phyloP scores from a whole-genome alignment of 768 basidiomycete genomes.

The Auricularia auricula-judae region DNA sequence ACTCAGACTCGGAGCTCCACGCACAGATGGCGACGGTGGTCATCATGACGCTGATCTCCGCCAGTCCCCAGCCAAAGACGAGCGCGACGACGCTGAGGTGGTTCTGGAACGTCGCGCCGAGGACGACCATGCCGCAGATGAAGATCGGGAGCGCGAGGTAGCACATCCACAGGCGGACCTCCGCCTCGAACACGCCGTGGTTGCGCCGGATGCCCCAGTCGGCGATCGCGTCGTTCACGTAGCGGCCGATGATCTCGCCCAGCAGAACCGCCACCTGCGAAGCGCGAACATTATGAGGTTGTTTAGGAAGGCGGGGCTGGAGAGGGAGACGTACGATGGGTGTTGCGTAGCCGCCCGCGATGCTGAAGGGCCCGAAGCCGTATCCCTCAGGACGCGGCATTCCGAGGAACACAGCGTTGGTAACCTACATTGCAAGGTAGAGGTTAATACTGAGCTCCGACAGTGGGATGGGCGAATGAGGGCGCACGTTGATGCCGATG shows the following conservation, averaged over 20 bases:
- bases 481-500: conserved; percentile 47
- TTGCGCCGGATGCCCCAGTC: conserved; percentile 34
- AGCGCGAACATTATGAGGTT: not conserved
- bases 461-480: not conserved
- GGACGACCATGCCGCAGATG: conserved; percentile 46
- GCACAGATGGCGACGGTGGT: conserved; percentile 52
- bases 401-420: conserved; percentile 55
- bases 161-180: conserved; percentile 51
- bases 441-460: not conserved
- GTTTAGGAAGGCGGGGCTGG: conserved; percentile 1
- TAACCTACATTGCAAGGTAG: conserved; percentile 44
- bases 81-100: conserved; percentile 41
- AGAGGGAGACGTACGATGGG: conserved; percentile 31
- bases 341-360: conserved; percentile 44
- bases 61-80: conserved; percentile 59
- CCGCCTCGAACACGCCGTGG: conserved; percentile 48
- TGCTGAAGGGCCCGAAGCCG: conserved; percentile 37
- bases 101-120: conserved; percentile 45
- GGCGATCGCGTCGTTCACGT: conserved; percentile 43
- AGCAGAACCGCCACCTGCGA: conserved; percentile 38
- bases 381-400: conserved; percentile 43
- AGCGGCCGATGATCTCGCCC: conserved; percentile 43
- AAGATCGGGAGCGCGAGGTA: conserved; percentile 52
- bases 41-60: conserved; percentile 44
- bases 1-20: not conserved